Percentiles rank a stretch among this genome's conserved stretches.
These are phyloP conservation scores for Xylariomycetidae sp. DNA, from an alignment of 2,329 filamentous ascomycete genomes.

Conservation along the genomic window DNA sequence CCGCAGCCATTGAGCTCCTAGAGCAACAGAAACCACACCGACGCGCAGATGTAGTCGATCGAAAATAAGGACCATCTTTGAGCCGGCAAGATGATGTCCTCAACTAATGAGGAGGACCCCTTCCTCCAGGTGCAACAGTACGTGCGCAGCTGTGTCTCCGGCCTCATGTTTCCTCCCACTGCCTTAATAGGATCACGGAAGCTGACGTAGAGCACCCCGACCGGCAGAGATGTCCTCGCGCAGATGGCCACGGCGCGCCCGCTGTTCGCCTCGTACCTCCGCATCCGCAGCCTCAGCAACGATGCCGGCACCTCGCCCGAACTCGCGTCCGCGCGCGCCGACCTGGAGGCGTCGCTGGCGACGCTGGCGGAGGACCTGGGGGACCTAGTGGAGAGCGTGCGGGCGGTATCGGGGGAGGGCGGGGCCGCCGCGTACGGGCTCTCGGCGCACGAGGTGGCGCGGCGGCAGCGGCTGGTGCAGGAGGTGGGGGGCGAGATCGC, in stretches of 20 bases:
- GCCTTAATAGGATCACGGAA: no score
- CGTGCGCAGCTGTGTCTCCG: constrained; percentile 17
- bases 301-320: constrained; percentile 61
- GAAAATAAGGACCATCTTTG: constrained; percentile 14
- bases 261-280: constrained; percentile 89
- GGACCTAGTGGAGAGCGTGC: constrained; percentile 82
- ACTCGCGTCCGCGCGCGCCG: constrained; percentile 68
- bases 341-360: constrained; percentile 60
- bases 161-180: constrained; percentile 4
- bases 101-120: constrained; percentile 60
- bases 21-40: no score
- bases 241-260: constrained; percentile 76
- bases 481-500: constrained; percentile 87
- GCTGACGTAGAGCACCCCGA: no score
- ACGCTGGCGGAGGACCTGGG: constrained; percentile 76
- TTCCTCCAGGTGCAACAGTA: constrained; percentile 70
- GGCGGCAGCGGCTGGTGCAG: constrained; percentile 74
- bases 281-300: constrained; percentile 81
- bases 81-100: constrained; percentile 56
- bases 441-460: constrained; percentile 71
- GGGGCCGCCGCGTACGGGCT: constrained; percentile 85
- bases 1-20: no score
- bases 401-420: constrained; percentile 78
- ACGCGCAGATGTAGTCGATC: constrained; percentile 22
- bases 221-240: constrained; percentile 72